Percentiles rank a stretch among this genome's conserved stretches.
Conservation (phyloP, 257 asterid genomes). For the Ilex aquifolium region DNA sequence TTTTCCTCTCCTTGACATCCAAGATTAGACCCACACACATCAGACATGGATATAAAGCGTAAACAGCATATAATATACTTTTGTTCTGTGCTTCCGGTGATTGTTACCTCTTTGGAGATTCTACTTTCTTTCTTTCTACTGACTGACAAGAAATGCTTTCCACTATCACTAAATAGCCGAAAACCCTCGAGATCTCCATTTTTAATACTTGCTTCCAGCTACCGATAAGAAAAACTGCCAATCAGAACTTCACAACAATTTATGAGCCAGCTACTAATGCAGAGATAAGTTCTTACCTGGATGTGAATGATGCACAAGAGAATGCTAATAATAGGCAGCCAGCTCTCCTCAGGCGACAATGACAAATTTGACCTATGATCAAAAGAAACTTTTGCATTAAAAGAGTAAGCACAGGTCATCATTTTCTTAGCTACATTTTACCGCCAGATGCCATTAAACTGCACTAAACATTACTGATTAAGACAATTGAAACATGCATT, state of each 20-base stretch:
- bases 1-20: slow-evolving; percentile 22
- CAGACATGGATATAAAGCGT: slow-evolving; percentile 14
- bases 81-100: slow-evolving; percentile 9
- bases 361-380: slow-evolving; percentile 65
- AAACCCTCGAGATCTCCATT: slow-evolving; percentile 73
- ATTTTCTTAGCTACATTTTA: background rate
- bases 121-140: slow-evolving; percentile 20
- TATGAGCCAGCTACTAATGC: background rate
- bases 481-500: no score
- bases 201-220: slow-evolving; percentile 71
- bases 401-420: background rate
- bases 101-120: slow-evolving; percentile 41
- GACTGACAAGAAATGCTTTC: slow-evolving; percentile 35
- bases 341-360: slow-evolving; percentile 90
- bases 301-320: slow-evolving; percentile 76
- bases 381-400: background rate
- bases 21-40: slow-evolving; percentile 10
- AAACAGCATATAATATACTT: background rate
- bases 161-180: slow-evolving; percentile 37
- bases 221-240: slow-evolving; percentile 25
- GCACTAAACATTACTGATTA: no score
- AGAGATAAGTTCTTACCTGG: slow-evolving; percentile 42
- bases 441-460: no score
- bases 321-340: slow-evolving; percentile 95
- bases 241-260: slow-evolving; percentile 14